A percentile compares a stretch with the other conserved stretches of the same genome.
These are phyloP conservation scores for Cubamyces lactineus DNA, from an alignment of 768 basidiomycete species.

Conservation along the genomic window DNA sequence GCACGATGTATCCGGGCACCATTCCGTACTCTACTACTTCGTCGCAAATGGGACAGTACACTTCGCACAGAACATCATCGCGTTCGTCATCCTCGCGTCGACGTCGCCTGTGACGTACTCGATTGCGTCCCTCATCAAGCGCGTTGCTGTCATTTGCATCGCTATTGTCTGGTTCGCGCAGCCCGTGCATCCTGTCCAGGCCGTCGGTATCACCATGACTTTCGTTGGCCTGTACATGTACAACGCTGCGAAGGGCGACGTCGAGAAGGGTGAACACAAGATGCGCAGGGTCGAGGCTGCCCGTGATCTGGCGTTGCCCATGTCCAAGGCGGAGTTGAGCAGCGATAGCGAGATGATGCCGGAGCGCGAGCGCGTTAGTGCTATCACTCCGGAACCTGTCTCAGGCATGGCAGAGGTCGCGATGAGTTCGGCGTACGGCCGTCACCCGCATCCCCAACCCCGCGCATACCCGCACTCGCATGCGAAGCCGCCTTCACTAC, in stretches of 20 bases:
- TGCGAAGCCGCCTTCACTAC: neutral
- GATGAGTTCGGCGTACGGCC: conserved; percentile 29
- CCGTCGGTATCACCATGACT: conserved; percentile 86
- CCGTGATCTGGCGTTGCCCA: conserved; percentile 69
- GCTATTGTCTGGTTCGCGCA: conserved; percentile 98
- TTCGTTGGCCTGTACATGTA: conserved; percentile 95
- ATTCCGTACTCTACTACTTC: conserved; percentile 80
- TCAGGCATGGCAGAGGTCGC: conserved; percentile 18
- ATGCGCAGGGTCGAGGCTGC: conserved; percentile 77
- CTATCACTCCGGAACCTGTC: conserved; percentile 19
- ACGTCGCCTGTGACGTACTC: conserved; percentile 99
- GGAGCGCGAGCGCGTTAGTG: conserved; percentile 7
- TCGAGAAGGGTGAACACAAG: conserved; percentile 91
- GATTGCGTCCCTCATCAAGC: conserved; percentile 97
- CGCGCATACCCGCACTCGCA: conserved; percentile 7
- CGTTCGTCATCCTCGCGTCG: conserved; percentile 93
- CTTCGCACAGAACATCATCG: conserved; percentile 96
- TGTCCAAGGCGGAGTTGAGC: conserved; percentile 64
- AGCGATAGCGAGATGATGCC: conserved; percentile 41
- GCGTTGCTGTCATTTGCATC: conserved; percentile 96
- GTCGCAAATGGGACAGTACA: conserved; percentile 95
- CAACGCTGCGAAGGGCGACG: conserved; percentile 90
- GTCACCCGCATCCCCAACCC: conserved; percentile 17
- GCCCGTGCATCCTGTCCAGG: conserved; percentile 81
- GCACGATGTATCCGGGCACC: conserved; percentile 44